A percentile compares a stretch with the other conserved stretches of the same genome.
Evolutionary conservation across 306 rosid genomes (phyloP).

Genomic region (Gastrolobium bilobum): DNA sequence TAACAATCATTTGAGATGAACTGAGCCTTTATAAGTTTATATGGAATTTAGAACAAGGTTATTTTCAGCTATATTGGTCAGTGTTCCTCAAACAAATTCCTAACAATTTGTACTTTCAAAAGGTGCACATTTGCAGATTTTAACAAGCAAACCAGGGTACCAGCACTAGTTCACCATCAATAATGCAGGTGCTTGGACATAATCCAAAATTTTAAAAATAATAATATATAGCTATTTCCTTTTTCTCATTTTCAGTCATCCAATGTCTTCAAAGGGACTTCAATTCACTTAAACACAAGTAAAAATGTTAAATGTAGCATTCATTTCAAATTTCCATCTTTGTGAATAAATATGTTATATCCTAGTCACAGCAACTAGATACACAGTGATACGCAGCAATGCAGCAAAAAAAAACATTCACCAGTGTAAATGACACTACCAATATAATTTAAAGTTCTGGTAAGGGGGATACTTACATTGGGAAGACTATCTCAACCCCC

Average conservation of each 20-base stretch:
- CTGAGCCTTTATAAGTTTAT: slow-evolving; percentile 13
- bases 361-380: slow-evolving; percentile 29
- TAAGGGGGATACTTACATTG: slow-evolving; percentile 70
- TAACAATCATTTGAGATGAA: not conserved
- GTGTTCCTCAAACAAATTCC: slow-evolving; percentile 15
- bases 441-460: not conserved
- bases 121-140: slow-evolving; percentile 11
- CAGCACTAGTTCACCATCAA: slow-evolving; percentile 16
- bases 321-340: not conserved
- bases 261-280: slow-evolving; percentile 24
- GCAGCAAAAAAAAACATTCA: not conserved
- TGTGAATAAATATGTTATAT: not conserved
- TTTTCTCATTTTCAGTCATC: slow-evolving; percentile 22
- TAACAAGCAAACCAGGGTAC: slow-evolving; percentile 8
- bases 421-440: slow-evolving; percentile 21
- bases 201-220: slow-evolving; percentile 15
- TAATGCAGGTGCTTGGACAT: slow-evolving; percentile 4
- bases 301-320: not conserved
- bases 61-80: slow-evolving; percentile 11
- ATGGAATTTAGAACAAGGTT: slow-evolving; percentile 26
- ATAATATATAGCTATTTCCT: not conserved
- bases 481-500: slow-evolving; percentile 96
- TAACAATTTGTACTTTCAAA: not conserved
- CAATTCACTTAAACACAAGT: not conserved
- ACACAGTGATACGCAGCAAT: slow-evolving; percentile 2